Evolutionary conservation across 2,329 filamentous ascomycete genomes (phyloP).

Genomic region (Botrytis tulipae): DNA sequence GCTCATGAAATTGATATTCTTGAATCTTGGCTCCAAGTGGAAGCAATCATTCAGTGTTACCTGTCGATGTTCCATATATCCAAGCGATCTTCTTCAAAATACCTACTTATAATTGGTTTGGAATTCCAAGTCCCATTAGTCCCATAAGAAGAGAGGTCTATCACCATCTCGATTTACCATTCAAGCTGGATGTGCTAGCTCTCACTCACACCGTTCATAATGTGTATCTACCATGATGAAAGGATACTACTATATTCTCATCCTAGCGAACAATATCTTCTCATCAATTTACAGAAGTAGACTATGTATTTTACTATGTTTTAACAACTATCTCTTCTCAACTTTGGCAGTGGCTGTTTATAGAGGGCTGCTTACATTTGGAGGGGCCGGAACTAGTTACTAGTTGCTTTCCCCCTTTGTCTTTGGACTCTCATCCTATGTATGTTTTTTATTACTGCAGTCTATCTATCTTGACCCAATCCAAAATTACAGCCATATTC

Average conservation of each 20-base stretch:
- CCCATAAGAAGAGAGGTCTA: neutral
- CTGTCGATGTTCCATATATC: neutral
- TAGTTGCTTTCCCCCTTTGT: neutral
- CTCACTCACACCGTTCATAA: neutral
- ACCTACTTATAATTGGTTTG: neutral
- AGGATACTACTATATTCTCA: neutral
- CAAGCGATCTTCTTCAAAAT: neutral
- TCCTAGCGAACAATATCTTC: neutral
- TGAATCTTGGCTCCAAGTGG: neutral
- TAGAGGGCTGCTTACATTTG: neutral
- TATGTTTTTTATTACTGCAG: neutral
- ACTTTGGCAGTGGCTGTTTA: neutral
- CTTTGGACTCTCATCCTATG: neutral
- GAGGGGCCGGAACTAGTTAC: fast-evolving
- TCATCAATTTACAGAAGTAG: neutral
- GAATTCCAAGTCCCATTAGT: neutral
- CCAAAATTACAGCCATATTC: neutral
- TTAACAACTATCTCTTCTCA: neutral
- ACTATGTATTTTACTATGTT: neutral
- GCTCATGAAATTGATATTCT: neutral
- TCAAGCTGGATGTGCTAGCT: neutral
- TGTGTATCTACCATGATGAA: neutral
- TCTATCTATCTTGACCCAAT: neutral
- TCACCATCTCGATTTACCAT: neutral
- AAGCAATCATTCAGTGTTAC: neutral